These are phyloP conservation scores for Alternaria infectoria DNA, from an alignment of 2,329 filamentous ascomycete genomes.

Conservation along the genomic window DNA sequence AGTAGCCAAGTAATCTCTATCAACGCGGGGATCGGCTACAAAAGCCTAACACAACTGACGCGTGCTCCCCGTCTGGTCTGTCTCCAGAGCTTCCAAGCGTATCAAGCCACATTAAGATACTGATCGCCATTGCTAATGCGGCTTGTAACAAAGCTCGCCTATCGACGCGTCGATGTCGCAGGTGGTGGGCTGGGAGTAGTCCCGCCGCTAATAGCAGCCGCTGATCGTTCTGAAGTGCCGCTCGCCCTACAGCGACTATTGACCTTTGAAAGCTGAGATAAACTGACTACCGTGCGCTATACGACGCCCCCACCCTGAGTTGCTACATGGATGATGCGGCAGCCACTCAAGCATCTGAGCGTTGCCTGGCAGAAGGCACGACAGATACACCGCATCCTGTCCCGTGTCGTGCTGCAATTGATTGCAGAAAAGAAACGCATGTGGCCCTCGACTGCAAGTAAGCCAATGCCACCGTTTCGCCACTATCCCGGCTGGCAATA, in stretches of 20 bases:
- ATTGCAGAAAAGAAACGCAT: neutral
- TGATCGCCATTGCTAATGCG: conserved; percentile 5
- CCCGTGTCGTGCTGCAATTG: neutral
- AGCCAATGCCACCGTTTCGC: neutral
- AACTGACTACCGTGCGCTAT: neutral
- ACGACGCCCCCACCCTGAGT: neutral
- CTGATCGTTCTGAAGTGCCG: neutral
- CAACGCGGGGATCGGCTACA: neutral
- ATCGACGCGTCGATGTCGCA: neutral
- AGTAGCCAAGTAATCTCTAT: conserved; percentile 3
- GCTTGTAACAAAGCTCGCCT: neutral
- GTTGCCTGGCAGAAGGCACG: neutral
- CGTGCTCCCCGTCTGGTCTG: neutral
- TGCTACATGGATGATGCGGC: neutral
- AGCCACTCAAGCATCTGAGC: neutral
- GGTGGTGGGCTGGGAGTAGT: neutral
- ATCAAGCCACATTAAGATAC: neutral
- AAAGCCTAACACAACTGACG: neutral
- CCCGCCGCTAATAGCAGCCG: neutral
- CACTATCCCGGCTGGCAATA: neutral
- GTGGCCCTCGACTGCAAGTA: neutral
- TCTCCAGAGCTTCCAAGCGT: neutral
- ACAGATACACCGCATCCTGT: neutral
- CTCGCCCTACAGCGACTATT: neutral
- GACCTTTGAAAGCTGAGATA: neutral